Evolutionary conservation across 1,284 basidiomycete genomes (phyloP), one percentile per base, ranked within the genome.

Genomic region (Pascua guehoae): DNA sequence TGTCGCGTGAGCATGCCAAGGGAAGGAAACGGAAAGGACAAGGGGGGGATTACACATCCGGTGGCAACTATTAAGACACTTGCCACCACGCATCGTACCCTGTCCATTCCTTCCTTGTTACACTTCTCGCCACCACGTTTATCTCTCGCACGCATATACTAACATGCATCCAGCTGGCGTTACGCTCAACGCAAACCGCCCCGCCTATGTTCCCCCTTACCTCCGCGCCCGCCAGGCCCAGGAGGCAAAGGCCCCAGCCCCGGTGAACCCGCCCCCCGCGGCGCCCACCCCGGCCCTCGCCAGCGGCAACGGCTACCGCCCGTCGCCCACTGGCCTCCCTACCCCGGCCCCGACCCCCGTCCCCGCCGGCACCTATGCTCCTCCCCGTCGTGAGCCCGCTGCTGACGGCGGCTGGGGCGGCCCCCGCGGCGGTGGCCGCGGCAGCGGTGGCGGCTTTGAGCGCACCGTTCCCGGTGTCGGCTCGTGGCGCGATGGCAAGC

Each of bases 181-280:
- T 50, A 61, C 65, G 14, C 60, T 75, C 42, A 86, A 85, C 77
- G 82, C 78, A 55, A 66, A 66, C 38, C 88, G 87, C 82, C 85
- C 88, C 72, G 86, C 91, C 66, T 96, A 96, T 81, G 88, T 96
- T 67, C 92, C 92, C 69, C 92, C 92, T 74, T 91, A 95, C 70
- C 66, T 80, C 77, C 91, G 83, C 86, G 88, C 62, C 66, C 64
- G 68, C 61, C 56, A 87, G 62, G 60, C 63, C 54, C 54, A 63
- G 40, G 58, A 56, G 47, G 56, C 61, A n/a, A 41, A 45, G 61
- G 54, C 45, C 43, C 55, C 38, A 41, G 60, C 39, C 43, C 47
- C 51, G 53, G 61, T 57, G 56, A 60, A 60, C 60, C 56, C 50
- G 36, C 24, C 48, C 46, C 24, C 48, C 46, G 56, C 57, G 39